Percentiles rank a stretch among this genome's conserved stretches.
These are phyloP conservation scores for Tuctoria greenei DNA, from an alignment of 176 grass and related monocot genomes.

Conservation along the genomic window DNA sequence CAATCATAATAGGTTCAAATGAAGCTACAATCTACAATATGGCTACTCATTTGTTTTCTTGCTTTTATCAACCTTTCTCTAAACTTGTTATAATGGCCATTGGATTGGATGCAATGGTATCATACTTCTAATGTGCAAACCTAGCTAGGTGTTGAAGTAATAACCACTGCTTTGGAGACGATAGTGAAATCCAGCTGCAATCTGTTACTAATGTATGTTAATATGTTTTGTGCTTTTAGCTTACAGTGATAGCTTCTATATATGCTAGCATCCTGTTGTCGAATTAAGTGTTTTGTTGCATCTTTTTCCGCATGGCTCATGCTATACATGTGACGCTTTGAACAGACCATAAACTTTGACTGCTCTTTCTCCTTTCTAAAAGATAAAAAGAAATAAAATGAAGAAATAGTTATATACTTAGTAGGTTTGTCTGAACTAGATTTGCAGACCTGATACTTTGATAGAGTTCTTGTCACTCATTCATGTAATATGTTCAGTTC, in stretches of 20 bases:
- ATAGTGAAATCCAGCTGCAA: neutral
- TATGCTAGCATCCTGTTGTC: neutral
- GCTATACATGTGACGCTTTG: neutral
- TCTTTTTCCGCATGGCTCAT: neutral
- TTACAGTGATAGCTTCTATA: neutral
- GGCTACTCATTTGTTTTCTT: neutral
- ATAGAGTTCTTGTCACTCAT: neutral
- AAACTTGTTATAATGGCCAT: neutral
- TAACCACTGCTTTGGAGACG: neutral
- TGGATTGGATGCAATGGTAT: neutral
- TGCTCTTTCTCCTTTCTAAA: neutral
- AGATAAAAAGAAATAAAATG: neutral
- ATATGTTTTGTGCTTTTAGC: constrained; percentile 6
- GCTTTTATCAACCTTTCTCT: neutral
- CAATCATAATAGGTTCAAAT: neutral
- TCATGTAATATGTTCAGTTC: neutral
- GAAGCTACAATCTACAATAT: neutral
- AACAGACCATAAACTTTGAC: neutral
- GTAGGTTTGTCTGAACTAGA: constrained; percentile 5
- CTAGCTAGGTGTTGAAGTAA: constrained; percentile 1
- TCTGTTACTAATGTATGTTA: neutral
- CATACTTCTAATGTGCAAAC: constrained; percentile 8
- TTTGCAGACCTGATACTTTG: neutral
- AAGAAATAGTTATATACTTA: neutral
- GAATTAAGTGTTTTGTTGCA: neutral